Evolutionary conservation across 139 green algal species (phyloP).

Genomic region (Chlamydomonas eustigma): DNA sequence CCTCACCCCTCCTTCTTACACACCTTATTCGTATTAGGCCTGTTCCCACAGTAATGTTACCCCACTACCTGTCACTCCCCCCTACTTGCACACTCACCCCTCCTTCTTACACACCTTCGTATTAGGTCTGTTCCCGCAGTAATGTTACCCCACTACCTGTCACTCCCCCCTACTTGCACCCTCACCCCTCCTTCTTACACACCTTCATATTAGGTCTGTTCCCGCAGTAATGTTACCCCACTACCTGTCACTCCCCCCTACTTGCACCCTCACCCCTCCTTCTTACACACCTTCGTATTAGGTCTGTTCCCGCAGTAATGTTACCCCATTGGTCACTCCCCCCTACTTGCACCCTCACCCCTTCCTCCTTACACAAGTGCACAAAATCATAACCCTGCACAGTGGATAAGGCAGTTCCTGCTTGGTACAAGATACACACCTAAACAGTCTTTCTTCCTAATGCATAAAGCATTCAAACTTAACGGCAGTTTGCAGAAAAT

Average conservation of each 20-base stretch:
- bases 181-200: background rate
- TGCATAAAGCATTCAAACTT: too few relatives aligned
- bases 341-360: constrained; percentile 82
- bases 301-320: constrained; percentile 91
- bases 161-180: constrained; percentile 85
- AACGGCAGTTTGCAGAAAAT: too few relatives aligned
- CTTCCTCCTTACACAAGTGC: constrained; percentile 75
- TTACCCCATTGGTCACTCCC: constrained; percentile 99
- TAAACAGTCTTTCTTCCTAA: too few relatives aligned
- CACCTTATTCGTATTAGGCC: constrained; percentile 80
- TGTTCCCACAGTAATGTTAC: constrained; percentile 93
- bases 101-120: constrained; percentile 18
- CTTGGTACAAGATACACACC: too few relatives aligned
- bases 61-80: constrained; percentile 84
- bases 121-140: constrained; percentile 86
- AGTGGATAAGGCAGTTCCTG: too few relatives aligned
- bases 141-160: constrained; percentile 98
- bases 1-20: too few relatives aligned
- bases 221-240: constrained; percentile 97
- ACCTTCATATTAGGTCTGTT: constrained; percentile 66
- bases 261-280: constrained; percentile 75
- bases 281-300: constrained; percentile 65
- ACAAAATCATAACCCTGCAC: constrained; percentile 96
- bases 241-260: constrained; percentile 95
- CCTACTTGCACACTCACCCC: background rate